A percentile compares a stretch with the other conserved stretches of the same genome.
These are phyloP conservation scores for Penicillium turbatum DNA, from an alignment of 495 filamentous ascomycete species.

Conservation along the genomic window DNA sequence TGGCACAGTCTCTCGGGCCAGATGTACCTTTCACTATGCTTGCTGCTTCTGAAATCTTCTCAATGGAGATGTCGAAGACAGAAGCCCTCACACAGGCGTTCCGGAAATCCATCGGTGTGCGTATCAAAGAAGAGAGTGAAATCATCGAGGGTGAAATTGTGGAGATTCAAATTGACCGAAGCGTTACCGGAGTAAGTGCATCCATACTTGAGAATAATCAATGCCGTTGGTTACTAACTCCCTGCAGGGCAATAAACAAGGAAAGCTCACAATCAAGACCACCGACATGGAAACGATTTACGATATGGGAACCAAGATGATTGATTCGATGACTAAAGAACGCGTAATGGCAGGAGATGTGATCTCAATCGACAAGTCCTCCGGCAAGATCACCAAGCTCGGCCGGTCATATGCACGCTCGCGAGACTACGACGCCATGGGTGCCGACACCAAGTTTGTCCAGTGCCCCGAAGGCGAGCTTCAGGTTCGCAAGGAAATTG, in stretches of 20 bases:
- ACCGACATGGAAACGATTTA: conserved; percentile 99
- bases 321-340: conserved; percentile 98
- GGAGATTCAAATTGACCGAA: conserved; percentile 97
- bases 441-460: conserved; percentile 94
- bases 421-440: conserved; percentile 98
- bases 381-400: conserved; percentile 94
- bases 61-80: conserved; percentile 97
- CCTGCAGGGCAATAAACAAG: conserved; percentile 78
- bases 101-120: conserved; percentile 90
- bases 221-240: conserved; percentile 18
- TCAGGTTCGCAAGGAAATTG: conserved; percentile 93
- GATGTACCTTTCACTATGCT: conserved; percentile 97
- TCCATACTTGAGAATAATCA: neutral
- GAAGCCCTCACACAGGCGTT: conserved; percentile 97
- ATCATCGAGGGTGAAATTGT: conserved; percentile 99
- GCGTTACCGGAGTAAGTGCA: conserved; percentile 74
- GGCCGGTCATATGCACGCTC: conserved; percentile 90
- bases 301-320: conserved; percentile 99
- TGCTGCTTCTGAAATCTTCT: conserved; percentile 94
- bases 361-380: conserved; percentile 96
- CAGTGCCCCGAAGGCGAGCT: conserved; percentile 98
- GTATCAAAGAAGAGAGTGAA: conserved; percentile 97
- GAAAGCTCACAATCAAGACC: conserved; percentile 98
- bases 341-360: conserved; percentile 97
- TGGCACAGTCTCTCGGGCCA: conserved; percentile 89